Evolutionary conservation across 2,329 filamentous ascomycete genomes (phyloP), one percentile per base, ranked within the genome.

Genomic region (Ophiocordyceps camponoti-leonardi): DNA sequence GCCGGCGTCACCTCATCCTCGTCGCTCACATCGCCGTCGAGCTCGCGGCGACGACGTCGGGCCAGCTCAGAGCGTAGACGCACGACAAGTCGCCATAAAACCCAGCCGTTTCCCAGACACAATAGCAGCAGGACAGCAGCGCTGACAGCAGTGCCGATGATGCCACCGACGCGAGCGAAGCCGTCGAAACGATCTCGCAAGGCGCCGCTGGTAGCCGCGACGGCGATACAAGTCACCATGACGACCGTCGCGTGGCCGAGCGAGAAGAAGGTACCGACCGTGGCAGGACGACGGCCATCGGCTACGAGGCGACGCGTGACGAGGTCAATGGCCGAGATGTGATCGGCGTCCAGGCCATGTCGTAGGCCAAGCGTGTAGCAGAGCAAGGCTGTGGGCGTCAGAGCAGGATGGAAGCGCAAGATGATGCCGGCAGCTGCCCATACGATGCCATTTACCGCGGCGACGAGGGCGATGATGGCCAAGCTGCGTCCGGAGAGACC

Each of bases 281-380:
- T 90, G 12, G 93, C 87, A 2, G 90, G 88, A 2, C 77, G 77
- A 57, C 92, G 86, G 18, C 86, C 87, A 0, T 84, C 76, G 0
- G 88, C 88, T 35, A 96, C 78, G 22, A 96, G 75, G 7, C 90
- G 79, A 3, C 92, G 75, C 1, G 92, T 96, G 81, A 93, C 94
- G 35, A 96, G 74, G 63, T 96, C 90, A 55, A 96, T 98, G 50
- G 88, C 90, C 54, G 65, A 64, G 55, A 73, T 75, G 60, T 96
- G 92, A 63, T 96, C 90, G n/a, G 90, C 92, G 57, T 96, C 92
- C 41, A 96, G 77, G n/a, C 90, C 90, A 68, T 96, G 90, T 40
- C 90, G 82, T 13, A 96, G 73, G 3, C 90, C 90, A 12, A 96
- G 74, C 0, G 86, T 86, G 61, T 93, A 96, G 23, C 88, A 81